These are phyloP conservation scores for Silene vulgaris DNA, from an alignment of 179 eudicot species.

Conservation along the genomic window DNA sequence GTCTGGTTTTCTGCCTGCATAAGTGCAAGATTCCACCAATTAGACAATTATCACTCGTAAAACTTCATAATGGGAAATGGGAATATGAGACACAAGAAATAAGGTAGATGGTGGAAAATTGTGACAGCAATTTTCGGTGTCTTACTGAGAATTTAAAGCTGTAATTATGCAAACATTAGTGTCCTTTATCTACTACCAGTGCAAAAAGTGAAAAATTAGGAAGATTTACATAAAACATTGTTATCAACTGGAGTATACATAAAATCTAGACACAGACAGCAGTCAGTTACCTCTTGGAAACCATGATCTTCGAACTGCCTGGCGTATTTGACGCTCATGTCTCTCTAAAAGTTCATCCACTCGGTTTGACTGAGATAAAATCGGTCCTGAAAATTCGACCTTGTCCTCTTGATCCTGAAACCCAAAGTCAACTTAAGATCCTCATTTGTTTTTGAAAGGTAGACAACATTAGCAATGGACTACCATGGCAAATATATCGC, in stretches of 20 bases:
- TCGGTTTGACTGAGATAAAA: conserved; percentile 61
- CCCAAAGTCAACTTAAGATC: conserved; percentile 26
- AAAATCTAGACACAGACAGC: neutral
- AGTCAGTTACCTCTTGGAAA: conserved; percentile 67
- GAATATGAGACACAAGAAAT: neutral
- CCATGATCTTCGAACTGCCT: conserved; percentile 89
- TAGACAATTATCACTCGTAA: neutral
- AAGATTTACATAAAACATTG: neutral
- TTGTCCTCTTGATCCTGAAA: conserved; percentile 67
- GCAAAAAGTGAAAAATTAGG: neutral
- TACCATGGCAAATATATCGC: neutral
- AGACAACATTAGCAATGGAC: conserved; percentile 6
- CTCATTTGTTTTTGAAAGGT: neutral
- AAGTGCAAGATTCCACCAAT: conserved; percentile 14
- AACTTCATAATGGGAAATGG: neutral
- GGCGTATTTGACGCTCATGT: conserved; percentile 92
- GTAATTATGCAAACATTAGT: neutral
- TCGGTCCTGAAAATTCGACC: conserved; percentile 92
- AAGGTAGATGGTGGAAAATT: neutral
- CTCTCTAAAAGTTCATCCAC: conserved; percentile 83
- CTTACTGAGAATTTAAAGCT: neutral
- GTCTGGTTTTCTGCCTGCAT: conserved; percentile 32
- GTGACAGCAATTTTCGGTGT: neutral
- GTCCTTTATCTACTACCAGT: neutral
- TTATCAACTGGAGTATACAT: neutral